A percentile compares a stretch with the other conserved stretches of the same genome.
Conservation (phyloP, 2,329 filamentous ascomycete genomes). For the Colletotrichum spinosum region DNA sequence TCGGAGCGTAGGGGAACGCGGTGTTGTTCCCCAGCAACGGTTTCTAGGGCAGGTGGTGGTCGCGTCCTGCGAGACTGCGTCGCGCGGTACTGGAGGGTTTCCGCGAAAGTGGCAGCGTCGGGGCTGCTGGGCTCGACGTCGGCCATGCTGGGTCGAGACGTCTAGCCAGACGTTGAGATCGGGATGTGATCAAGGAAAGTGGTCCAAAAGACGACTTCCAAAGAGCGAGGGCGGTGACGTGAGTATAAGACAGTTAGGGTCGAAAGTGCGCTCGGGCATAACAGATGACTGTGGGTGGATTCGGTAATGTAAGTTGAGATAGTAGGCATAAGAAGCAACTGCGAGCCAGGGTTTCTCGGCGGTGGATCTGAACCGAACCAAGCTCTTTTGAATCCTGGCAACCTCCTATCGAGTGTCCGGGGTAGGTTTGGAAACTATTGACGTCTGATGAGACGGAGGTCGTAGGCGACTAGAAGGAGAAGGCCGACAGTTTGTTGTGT, state of each 20-base stretch:
- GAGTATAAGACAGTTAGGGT: slow-evolving; percentile 33
- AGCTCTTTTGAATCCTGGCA: slow-evolving; percentile 29
- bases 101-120: slow-evolving; percentile 35
- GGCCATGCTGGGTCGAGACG: slow-evolving; percentile 29
- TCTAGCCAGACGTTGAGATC: slow-evolving; percentile 19
- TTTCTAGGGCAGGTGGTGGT: slow-evolving; percentile 53
- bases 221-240: slow-evolving; percentile 23
- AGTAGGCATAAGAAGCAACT: slow-evolving; percentile 34
- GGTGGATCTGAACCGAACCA: slow-evolving; percentile 25
- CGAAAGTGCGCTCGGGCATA: slow-evolving; percentile 28
- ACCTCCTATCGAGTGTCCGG: slow-evolving; percentile 5
- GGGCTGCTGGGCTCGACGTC: slow-evolving; percentile 35
- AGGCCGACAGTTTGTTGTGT: slow-evolving; percentile 1
- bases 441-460: slow-evolving; percentile 19
- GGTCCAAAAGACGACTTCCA: not conserved
- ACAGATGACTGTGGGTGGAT: slow-evolving; percentile 29
- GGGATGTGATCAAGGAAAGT: not conserved
- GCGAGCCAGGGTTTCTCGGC: slow-evolving; percentile 21
- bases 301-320: slow-evolving; percentile 33
- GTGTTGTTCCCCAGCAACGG: slow-evolving; percentile 44
- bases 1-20: slow-evolving; percentile 55
- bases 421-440: slow-evolving; percentile 19
- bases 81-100: slow-evolving; percentile 46
- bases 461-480: not conserved
- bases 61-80: slow-evolving; percentile 50